phyloP scores from a whole-genome alignment of 1,284 basidiomycete species.

The Rhizopogon hawkerae region DNA sequence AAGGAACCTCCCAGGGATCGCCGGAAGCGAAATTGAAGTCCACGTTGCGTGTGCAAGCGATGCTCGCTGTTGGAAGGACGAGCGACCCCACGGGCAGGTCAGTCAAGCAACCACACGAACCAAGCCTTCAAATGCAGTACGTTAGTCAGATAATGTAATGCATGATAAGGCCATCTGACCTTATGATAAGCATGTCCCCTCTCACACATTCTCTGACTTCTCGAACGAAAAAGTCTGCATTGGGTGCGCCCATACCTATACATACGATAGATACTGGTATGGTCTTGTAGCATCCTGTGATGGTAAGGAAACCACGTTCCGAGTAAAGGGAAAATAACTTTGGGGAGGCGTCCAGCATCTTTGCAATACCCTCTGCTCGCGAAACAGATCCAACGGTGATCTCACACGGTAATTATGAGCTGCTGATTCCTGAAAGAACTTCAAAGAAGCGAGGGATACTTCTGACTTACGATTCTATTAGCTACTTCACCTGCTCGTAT shows the following conservation, averaged over 20 bases:
- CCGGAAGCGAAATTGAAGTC: constrained; percentile 62
- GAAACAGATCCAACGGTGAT: constrained; percentile 71
- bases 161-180: constrained; percentile 34
- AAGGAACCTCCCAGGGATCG: constrained; percentile 42
- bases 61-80: constrained; percentile 59
- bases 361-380: constrained; percentile 55
- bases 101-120: constrained; percentile 71
- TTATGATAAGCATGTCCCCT: constrained; percentile 72
- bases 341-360: constrained; percentile 50
- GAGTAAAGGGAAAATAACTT: constrained; percentile 56
- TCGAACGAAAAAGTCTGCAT: constrained; percentile 80
- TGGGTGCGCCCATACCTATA: constrained; percentile 78
- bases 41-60: constrained; percentile 66
- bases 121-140: constrained; percentile 40
- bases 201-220: constrained; percentile 70
- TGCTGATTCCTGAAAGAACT: background rate
- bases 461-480: constrained; percentile 60
- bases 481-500: constrained; percentile 68
- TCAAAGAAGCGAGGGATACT: background rate
- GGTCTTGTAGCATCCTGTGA: constrained; percentile 68
- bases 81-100: constrained; percentile 67
- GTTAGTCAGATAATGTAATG: constrained; percentile 3
- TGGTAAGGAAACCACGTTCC: constrained; percentile 73
- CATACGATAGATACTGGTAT: constrained; percentile 67
- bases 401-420: constrained; percentile 27